A percentile compares a stretch with the other conserved stretches of the same genome.
phyloP scores from a whole-genome alignment of 768 basidiomycete species.

The Boletus reticuloceps region DNA sequence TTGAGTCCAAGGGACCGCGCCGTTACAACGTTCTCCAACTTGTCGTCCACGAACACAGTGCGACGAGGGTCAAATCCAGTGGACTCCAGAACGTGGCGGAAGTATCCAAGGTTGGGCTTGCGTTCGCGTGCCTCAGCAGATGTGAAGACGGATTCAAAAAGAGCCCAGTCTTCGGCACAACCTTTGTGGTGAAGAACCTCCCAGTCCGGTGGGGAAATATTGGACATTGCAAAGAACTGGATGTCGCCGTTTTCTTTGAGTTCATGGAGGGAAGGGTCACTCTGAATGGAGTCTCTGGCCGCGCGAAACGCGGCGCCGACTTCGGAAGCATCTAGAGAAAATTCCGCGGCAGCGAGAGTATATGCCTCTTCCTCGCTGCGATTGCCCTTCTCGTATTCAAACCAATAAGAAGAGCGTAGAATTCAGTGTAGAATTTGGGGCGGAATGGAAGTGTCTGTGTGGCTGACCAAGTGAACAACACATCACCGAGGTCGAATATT shows the following conservation, averaged over 20 bases:
- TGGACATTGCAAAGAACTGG: constrained; percentile 22
- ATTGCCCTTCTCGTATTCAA: constrained; percentile 24
- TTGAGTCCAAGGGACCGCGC: constrained; percentile 19
- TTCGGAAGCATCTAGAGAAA: constrained; percentile 15
- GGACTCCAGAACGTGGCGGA: constrained; percentile 12
- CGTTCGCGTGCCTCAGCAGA: constrained; percentile 15
- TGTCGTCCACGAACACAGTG: constrained; percentile 24
- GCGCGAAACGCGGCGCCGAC: constrained; percentile 6
- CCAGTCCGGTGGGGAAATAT: constrained; percentile 22
- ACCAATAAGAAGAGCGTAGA: constrained; percentile 17
- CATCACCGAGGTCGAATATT: constrained; percentile 23
- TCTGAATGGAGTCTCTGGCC: constrained; percentile 8
- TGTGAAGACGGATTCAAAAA: constrained; percentile 21
- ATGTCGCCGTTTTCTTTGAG: constrained; percentile 6
- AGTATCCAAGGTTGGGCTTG: constrained; percentile 21
- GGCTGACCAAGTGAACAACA: constrained; percentile 23
- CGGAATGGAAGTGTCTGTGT: constrained; percentile 11
- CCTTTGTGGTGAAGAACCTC: constrained; percentile 16
- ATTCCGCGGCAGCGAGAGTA: constrained; percentile 5
- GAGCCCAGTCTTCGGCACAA: constrained; percentile 13
- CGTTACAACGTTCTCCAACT: constrained; percentile 20
- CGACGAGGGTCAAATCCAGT: constrained; percentile 18
- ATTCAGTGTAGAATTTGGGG: constrained; percentile 8
- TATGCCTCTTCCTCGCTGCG: constrained; percentile 10
- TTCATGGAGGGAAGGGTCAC: constrained; percentile 9